Base-by-base conservation (phyloP, 2,329 filamentous ascomycete species). In the Aureobasidium uvarum region DNA sequence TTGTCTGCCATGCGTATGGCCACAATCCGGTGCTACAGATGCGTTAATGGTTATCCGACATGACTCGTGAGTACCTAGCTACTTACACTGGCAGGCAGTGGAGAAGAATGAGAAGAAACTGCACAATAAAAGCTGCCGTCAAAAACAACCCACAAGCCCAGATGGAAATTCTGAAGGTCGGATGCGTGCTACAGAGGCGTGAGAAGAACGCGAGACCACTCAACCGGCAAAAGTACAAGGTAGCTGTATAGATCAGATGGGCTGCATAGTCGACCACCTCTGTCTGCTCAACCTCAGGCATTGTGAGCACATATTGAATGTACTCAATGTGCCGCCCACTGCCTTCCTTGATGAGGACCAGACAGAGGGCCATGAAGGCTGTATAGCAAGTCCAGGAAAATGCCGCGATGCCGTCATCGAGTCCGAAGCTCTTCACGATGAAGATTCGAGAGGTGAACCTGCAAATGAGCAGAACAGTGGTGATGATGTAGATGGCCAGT, bases 141-240 rank as follows among this genome's bases (percentile, higher is more conserved):
- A 83, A 69, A 39, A 80, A 67, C 3, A 69, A 75, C 23, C 75
- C 73, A 71, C 73, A 65, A 18, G 45, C 66, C 13, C 59, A 63
- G 52, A 81, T 80, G 5, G 74, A 69, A 3, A 75, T 62, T 5
- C 71, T 71, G 7, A 81, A 76, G 33, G 72, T 69, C 48, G 71
- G 60, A 70, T 80, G 74, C 25, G 78, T 70, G 5, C 73, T 74
- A 67, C 79, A 79, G 3, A 84, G 73, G 3, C 81, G 79, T 59
- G 77, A 74, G 70, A 84, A 84, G 64, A 84, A 83, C 0, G 82
- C 81, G 5, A 84, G 73, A 67, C 82, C 82, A 0, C 82, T 84
- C 1, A 83, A 70, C 14, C 82, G 80, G 66, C 82, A 83, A 13
- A 81, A 69, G 31, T 83, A 75, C 2, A 84, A 75, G 1, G 82